Evolutionary conservation across 345 rosid genomes (phyloP).

Genomic region (Melaleuca alternifolia): DNA sequence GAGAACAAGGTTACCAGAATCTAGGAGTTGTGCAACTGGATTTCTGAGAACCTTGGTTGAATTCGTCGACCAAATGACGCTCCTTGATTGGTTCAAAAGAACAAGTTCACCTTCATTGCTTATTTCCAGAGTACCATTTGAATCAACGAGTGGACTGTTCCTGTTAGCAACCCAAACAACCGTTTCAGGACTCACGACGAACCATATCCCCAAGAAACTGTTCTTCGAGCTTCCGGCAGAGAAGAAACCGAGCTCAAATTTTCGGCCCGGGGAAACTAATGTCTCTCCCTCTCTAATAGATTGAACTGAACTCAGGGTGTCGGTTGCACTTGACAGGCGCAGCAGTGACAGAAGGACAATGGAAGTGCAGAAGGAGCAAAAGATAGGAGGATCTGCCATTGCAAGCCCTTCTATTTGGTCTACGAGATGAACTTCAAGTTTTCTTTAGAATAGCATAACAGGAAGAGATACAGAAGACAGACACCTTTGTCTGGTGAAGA

Average conservation of each 20-base stretch:
- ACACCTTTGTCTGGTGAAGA: not conserved
- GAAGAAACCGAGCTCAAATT: constrained; percentile 8
- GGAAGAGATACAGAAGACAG: not conserved
- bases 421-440: not conserved
- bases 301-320: not conserved
- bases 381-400: not conserved
- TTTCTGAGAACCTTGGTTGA: not conserved
- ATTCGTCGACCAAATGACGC: constrained; percentile 11
- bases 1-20: constrained; percentile 23
- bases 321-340: not conserved
- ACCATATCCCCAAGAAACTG: constrained; percentile 27
- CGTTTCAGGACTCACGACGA: not conserved
- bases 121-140: constrained; percentile 10
- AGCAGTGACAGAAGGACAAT: too few relatives aligned
- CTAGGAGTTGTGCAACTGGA: constrained; percentile 18
- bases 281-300: not conserved
- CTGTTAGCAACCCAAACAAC: constrained; percentile 39
- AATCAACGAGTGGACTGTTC: constrained; percentile 6
- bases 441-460: not conserved
- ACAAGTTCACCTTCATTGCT: not conserved
- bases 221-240: constrained; percentile 1
- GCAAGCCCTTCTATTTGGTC: not conserved
- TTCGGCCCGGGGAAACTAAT: not conserved
- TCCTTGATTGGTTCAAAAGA: not conserved
- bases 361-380: not conserved